A percentile compares a stretch with the other conserved stretches of the same genome.
phyloP scores from a whole-genome alignment of 306 rosid species.

The Delonix regia region DNA sequence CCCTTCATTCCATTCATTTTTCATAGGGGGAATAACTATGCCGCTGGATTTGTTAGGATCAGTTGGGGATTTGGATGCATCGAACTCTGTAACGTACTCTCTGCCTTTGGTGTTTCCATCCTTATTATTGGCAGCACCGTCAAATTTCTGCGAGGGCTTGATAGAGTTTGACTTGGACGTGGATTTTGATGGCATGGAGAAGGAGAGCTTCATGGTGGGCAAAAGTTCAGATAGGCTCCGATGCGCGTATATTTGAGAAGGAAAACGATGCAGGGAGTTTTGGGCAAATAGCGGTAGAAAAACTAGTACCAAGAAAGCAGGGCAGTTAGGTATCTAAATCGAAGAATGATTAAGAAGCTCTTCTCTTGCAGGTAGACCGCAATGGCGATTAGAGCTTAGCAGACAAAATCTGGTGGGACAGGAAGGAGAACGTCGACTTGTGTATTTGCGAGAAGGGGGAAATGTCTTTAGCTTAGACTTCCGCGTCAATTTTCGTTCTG shows the following conservation, averaged over 20 bases:
- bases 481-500: no score
- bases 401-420: neutral
- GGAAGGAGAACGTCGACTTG: neutral
- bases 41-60: conserved; percentile 10
- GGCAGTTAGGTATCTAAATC: neutral
- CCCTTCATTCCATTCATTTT: conserved; percentile 48
- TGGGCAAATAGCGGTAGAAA: neutral
- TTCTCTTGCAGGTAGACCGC: neutral
- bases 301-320: neutral
- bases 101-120: neutral
- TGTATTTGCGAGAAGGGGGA: no score
- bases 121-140: neutral
- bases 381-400: neutral
- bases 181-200: conserved; percentile 49
- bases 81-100: conserved; percentile 46
- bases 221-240: neutral
- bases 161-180: conserved; percentile 41
- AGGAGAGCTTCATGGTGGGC: conserved; percentile 49
- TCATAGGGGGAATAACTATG: conserved; percentile 35
- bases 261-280: neutral
- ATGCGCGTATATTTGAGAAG: neutral
- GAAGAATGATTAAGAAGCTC: neutral
- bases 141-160: conserved; percentile 32
- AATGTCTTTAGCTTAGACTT: no score
- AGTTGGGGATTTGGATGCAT: conserved; percentile 37